These are phyloP conservation scores for Aegilops bicornis DNA, from an alignment of 176 grass and related monocot species.

Conservation along the genomic window DNA sequence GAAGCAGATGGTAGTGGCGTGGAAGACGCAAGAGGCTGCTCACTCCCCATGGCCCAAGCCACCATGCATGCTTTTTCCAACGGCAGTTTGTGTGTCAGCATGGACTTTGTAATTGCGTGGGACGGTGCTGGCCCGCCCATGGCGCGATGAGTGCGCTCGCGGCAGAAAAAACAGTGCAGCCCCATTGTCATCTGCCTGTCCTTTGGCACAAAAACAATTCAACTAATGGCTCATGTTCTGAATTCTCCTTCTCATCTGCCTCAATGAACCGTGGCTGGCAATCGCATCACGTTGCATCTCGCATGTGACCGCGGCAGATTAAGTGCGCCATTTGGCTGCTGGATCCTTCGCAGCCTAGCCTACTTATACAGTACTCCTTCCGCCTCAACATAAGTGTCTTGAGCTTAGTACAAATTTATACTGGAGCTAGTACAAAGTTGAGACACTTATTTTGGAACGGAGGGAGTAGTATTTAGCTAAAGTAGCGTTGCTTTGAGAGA, in stretches of 20 bases:
- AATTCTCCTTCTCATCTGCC: not conserved
- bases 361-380: too few species aligned
- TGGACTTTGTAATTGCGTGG: not conserved
- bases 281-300: not conserved
- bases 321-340: not conserved
- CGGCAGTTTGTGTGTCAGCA: too few species aligned
- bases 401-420: too few species aligned
- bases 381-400: too few species aligned
- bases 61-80: too few species aligned
- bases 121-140: not conserved
- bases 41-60: too few species aligned
- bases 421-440: too few species aligned
- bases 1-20: not conserved
- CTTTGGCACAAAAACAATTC: not conserved
- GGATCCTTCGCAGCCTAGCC: too few species aligned
- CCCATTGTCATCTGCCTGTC: not conserved
- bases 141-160: slow-evolving; percentile 36
- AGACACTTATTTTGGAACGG: too few species aligned
- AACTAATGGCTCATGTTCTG: not conserved
- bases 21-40: too few species aligned
- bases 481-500: too few species aligned
- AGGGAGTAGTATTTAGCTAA: too few species aligned
- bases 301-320: slow-evolving; percentile 16
- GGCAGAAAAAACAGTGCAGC: not conserved
- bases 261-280: not conserved